Evolutionary conservation across 2,329 filamentous ascomycete genomes (phyloP).

Genomic region (Dactylella cylindrospora): DNA sequence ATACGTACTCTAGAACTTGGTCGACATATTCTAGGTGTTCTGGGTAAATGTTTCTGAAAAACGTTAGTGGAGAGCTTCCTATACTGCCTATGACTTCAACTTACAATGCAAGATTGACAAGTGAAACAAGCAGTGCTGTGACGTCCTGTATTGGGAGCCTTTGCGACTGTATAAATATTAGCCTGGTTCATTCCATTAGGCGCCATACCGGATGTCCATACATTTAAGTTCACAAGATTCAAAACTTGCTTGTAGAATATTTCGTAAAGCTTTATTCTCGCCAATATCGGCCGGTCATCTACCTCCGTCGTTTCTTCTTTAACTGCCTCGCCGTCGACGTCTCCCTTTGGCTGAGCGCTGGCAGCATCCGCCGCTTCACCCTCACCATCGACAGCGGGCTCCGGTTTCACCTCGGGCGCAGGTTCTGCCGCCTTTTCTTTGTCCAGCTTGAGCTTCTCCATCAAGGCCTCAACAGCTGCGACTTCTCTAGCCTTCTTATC

Average conservation of each 20-base stretch:
- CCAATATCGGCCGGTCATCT: constrained; percentile 53
- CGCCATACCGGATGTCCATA: background rate
- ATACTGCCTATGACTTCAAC: constrained; percentile 46
- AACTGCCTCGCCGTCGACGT: constrained; percentile 49
- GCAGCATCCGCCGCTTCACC: constrained; percentile 47
- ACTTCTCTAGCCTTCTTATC: constrained; percentile 77
- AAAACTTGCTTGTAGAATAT: constrained; percentile 97
- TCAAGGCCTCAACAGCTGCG: constrained; percentile 73
- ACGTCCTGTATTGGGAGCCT: constrained; percentile 91
- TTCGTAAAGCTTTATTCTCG: constrained; percentile 69
- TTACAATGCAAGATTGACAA: constrained; percentile 82
- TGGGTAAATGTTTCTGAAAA: constrained; percentile 77
- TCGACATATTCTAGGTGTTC: constrained; percentile 82
- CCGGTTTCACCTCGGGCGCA: constrained; percentile 51
- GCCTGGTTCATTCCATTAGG: constrained; percentile 4
- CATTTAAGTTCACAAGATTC: constrained; percentile 68
- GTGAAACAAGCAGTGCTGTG: constrained; percentile 87
- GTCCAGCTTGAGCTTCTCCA: constrained; percentile 76
- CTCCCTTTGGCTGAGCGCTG: constrained; percentile 40
- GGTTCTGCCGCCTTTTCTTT: constrained; percentile 53
- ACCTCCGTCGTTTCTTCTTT: constrained; percentile 45
- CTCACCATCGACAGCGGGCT: constrained; percentile 54
- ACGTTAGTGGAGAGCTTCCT: constrained; percentile 49
- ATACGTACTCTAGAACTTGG: constrained; percentile 76
- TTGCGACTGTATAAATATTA: constrained; percentile 63